Evolutionary conservation across 345 rosid species (phyloP), one percentile per base, ranked within the genome.

Genomic region (Cardiospermum halicacabum): DNA sequence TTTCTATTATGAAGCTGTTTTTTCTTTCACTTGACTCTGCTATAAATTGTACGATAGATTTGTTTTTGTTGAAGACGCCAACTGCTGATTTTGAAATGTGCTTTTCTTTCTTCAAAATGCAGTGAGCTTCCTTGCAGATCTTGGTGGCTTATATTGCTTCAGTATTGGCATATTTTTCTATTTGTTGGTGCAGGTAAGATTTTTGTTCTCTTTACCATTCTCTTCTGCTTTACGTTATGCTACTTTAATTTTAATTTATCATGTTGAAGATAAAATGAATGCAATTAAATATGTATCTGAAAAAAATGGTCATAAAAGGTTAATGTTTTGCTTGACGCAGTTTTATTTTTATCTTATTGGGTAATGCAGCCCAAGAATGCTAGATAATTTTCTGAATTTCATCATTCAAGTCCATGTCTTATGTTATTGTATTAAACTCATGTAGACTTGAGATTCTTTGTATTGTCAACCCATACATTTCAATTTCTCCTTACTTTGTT

Each of bases 61-160:
- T 64, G 15, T 63, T 64, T 37, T 12, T 1, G 18, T 65, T 39
- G 50, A 39, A 37, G 60, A n/a, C 21, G 27, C 25, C 21, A 10
- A 58, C 13, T 2, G 6, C 50, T 59, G 13, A 26, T 19, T 2
- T 50, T 58, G 16, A 18, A 60, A 55, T 19, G 30, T 54, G 53
- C 3, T 64, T 9, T 57, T 60, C 53, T 69, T 57, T 70, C 26
- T 61, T 68, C 54, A 18, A 62, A 39, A 67, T 80, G 87, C 89
- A 94, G 99, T 94, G 77, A 82, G 92, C 84, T 91, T 94, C 85
- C 89, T 94, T 56, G 99, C 99, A 0, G 97, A 94, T 72, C 96
- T 94, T 76, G 99, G 99, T 74, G 99, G 99, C 67, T 79, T 94
- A 55, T 94, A 84, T 77, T 94, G 99, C 87, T 77, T 94, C 72